Conservation (phyloP, 257 asterid genomes). For the Petrea volubilis region DNA sequence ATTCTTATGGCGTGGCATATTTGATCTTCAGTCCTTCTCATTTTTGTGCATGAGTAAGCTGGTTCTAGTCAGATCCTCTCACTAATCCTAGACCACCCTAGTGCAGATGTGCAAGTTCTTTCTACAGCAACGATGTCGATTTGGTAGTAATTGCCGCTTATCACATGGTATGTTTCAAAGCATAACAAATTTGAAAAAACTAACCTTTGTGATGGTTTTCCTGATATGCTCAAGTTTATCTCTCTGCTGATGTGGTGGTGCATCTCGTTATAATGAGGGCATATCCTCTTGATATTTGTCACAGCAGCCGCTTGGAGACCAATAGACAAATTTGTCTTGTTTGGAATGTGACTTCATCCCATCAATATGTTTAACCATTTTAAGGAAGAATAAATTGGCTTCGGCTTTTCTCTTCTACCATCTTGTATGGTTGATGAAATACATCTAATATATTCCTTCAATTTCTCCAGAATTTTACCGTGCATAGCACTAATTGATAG, state of each 20-base stretch:
- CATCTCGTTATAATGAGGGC: constrained; percentile 14
- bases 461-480: neutral
- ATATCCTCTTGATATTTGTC: neutral
- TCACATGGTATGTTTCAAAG: constrained; percentile 92
- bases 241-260: neutral
- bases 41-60: constrained; percentile 28
- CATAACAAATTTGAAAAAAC: constrained; percentile 26
- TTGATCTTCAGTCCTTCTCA: constrained; percentile 20
- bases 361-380: neutral
- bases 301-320: constrained; percentile 15
- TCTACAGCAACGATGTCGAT: constrained; percentile 97
- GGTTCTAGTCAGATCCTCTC: constrained; percentile 42
- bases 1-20: constrained; percentile 19
- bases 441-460: neutral
- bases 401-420: constrained; percentile 6
- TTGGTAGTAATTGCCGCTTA: constrained; percentile 98
- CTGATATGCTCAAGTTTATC: constrained; percentile 16
- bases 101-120: constrained; percentile 99
- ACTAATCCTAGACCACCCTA: constrained; percentile 79
- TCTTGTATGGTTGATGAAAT: constrained; percentile 1
- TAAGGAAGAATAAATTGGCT: neutral
- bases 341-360: constrained; percentile 1
- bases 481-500: neutral
- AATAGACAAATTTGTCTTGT: neutral
- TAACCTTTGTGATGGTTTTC: constrained; percentile 26